phyloP scores from a whole-genome alignment of 163 green algal species.

The Chlamydomonas reinhardtii region DNA sequence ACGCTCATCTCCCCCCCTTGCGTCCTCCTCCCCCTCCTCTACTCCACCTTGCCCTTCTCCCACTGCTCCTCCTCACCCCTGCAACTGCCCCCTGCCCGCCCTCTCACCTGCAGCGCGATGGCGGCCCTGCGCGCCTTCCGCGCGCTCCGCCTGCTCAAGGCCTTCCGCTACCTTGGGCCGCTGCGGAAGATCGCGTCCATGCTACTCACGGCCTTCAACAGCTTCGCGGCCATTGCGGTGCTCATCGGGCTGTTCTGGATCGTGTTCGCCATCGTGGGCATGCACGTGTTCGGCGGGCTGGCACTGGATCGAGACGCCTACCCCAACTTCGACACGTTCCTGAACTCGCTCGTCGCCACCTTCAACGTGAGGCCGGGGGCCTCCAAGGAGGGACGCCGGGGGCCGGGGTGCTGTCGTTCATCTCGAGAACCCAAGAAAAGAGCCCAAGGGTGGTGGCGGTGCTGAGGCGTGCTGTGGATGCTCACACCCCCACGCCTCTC shows the following conservation, averaged over 20 bases:
- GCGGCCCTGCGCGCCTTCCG: slow-evolving; percentile 71
- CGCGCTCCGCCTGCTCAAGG: slow-evolving; percentile 82
- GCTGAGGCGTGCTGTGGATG: no score
- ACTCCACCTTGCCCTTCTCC: background rate
- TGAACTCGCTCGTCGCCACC: slow-evolving; percentile 72
- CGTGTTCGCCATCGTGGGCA: slow-evolving; percentile 84
- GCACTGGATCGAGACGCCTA: slow-evolving; percentile 35
- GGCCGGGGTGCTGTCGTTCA: no score
- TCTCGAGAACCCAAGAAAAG: no score
- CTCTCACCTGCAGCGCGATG: slow-evolving; percentile 58
- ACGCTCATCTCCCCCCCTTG: background rate
- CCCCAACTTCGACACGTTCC: slow-evolving; percentile 78
- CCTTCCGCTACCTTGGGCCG: slow-evolving; percentile 77
- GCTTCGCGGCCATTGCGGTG: slow-evolving; percentile 78
- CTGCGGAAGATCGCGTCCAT: slow-evolving; percentile 73
- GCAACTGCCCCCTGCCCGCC: background rate
- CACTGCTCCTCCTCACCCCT: background rate
- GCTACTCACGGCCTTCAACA: slow-evolving; percentile 66
- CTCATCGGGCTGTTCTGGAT: slow-evolving; percentile 83
- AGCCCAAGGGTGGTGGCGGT: no score
- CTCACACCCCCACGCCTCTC: no score
- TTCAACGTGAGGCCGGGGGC: slow-evolving; percentile 69
- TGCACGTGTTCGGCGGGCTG: slow-evolving; percentile 82
- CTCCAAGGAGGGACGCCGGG: no score
- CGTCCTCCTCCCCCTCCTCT: no score